Evolutionary conservation across 805 yeast species (phyloP), one percentile per base, ranked within the genome.

Genomic region (Pichia cephalocereana): DNA sequence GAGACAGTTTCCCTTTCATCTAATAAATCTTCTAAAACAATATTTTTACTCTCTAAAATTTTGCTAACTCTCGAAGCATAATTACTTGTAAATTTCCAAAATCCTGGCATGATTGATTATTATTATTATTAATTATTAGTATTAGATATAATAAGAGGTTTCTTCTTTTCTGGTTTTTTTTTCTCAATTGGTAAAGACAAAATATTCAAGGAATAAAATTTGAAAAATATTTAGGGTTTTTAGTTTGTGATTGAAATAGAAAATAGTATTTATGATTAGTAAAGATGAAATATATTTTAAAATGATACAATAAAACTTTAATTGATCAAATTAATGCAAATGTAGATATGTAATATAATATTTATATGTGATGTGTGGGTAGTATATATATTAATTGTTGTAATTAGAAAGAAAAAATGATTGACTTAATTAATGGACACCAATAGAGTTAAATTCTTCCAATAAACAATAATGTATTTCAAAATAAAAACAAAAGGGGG

Each of bases 1-100:
- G 85, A 85, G 28, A 85, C 70, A 30, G 87, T 65, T 50, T 83
- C 90, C 42, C 79, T 83, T 56, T 86, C 91, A 60, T 84, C 89
- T 52, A 87, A 68, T 41, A 87, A 65, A 43, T 82, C 83, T 42
- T 76, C 79, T 50, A 80, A 64, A 6, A 67, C 61, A 52, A 67
- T 70, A 49, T 74, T 71, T 6, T 71, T 71, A 48, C 66, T 68
- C 50, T 76, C 80, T 41, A 65, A 77, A 67, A 76, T 63, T 38
- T 68, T 73, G 49, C 81, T 76, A 45, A 80, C 73, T 46, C 79
- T 73, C 3, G 84, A 76, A 38, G 74, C 78, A 61, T 77, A 80
- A 54, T 75, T 82, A 58, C 75, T 79, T 14, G 68, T 63, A 45
- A 65, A 65, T 51, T 63, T 63, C 69, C 69, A 65, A 46, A 65